Percentiles rank a stretch among this genome's conserved stretches.
Conservation (phyloP, 768 basidiomycete genomes). For the Amanita rubescens region DNA sequence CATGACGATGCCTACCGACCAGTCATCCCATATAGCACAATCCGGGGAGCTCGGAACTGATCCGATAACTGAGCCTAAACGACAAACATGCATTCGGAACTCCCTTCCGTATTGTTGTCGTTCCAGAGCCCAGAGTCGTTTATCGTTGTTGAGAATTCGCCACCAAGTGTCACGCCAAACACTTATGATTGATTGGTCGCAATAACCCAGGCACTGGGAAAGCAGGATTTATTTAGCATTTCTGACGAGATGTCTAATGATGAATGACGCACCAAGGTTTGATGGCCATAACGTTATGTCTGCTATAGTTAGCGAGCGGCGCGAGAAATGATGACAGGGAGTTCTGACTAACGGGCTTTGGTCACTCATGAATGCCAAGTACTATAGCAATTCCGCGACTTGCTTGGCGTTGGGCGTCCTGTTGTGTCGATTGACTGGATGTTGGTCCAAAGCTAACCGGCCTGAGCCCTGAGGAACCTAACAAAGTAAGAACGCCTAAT, state of each 20-base stretch:
- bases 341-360: conserved; percentile 29
- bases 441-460: conserved; percentile 68
- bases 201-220: conserved; percentile 36
- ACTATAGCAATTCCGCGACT: conserved; percentile 24
- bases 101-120: not conserved
- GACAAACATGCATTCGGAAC: conserved; percentile 4
- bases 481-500: conserved; percentile 10
- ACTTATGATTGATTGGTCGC: conserved; percentile 52
- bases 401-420: not conserved
- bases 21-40: conserved; percentile 37
- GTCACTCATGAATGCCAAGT: conserved; percentile 37
- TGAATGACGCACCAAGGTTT: conserved; percentile 35
- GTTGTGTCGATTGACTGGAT: conserved; percentile 48
- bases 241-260: conserved; percentile 11
- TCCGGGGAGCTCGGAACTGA: conserved; percentile 26
- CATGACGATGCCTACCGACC: conserved; percentile 26
- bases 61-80: conserved; percentile 38
- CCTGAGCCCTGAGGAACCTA: conserved; percentile 73
- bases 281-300: conserved; percentile 30
- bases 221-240: conserved; percentile 19
- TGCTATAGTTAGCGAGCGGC: conserved; percentile 14
- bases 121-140: conserved; percentile 67
- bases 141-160: conserved; percentile 79
- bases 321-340: conserved; percentile 8
- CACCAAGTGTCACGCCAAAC: conserved; percentile 76